These are phyloP conservation scores for Aspergillus coremiiformis DNA, from an alignment of 495 filamentous ascomycete species.

Conservation along the genomic window DNA sequence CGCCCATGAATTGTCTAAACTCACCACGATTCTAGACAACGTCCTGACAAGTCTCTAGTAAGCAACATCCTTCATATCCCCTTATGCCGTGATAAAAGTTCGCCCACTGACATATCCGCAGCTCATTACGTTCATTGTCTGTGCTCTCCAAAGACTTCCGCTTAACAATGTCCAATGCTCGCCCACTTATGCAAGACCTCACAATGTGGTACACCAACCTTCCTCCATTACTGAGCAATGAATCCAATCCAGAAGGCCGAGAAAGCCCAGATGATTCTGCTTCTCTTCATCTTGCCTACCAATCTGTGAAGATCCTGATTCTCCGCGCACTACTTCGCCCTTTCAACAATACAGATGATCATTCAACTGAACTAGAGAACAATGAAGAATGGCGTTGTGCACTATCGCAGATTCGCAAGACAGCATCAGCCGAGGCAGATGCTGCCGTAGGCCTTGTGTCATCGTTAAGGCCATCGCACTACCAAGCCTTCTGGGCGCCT, in stretches of 20 bases:
- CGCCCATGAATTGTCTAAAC: not conserved
- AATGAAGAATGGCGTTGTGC: not conserved
- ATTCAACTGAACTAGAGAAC: not conserved
- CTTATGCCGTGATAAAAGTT: not conserved
- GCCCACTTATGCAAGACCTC: not conserved
- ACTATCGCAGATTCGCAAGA: not conserved
- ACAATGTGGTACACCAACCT: not conserved
- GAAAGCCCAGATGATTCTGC: not conserved
- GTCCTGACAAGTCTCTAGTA: not conserved
- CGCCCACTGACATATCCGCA: not conserved
- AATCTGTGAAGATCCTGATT: not conserved
- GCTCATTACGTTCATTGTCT: not conserved
- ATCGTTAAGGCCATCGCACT: not conserved
- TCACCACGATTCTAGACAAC: not conserved
- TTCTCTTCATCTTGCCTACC: not conserved
- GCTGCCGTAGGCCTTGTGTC: not conserved
- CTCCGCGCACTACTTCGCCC: conserved; percentile 1
- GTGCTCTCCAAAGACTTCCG: not conserved
- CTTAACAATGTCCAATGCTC: not conserved
- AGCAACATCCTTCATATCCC: not conserved
- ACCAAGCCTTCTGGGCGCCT: conserved; percentile 1
- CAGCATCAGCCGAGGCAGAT: not conserved
- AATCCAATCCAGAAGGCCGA: not conserved
- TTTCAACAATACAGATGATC: not conserved
- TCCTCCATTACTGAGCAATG: not conserved